Conservation (phyloP, 345 rosid genomes). For the Boechera retrofracta region DNA sequence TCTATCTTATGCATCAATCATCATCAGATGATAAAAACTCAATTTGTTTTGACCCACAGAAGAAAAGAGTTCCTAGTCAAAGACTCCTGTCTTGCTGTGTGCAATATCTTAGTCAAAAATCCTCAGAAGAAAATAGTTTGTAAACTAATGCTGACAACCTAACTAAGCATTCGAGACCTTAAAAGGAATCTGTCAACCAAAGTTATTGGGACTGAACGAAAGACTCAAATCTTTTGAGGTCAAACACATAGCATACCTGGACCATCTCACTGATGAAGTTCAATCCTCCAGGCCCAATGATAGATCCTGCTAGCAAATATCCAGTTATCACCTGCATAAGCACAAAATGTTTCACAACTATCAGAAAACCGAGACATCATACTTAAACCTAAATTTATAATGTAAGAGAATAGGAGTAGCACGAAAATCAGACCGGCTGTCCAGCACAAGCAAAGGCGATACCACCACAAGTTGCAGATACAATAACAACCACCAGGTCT, state of each 20-base stretch:
- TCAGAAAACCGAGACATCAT: conserved; percentile 13
- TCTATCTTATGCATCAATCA: conserved; percentile 5
- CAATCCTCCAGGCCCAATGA: conserved; percentile 93
- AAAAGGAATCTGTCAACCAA: conserved; percentile 11
- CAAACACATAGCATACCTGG: conserved; percentile 64
- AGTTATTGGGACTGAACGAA: neutral
- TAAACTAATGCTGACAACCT: neutral
- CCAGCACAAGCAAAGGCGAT: conserved; percentile 99
- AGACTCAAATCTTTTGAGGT: conserved; percentile 1
- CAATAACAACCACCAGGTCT: conserved; percentile 91
- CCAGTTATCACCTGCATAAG: conserved; percentile 83
- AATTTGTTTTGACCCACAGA: neutral
- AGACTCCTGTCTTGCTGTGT: conserved; percentile 16
- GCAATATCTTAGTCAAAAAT: conserved; percentile 13
- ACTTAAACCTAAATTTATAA: conserved; percentile 3
- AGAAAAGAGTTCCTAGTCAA: conserved; percentile 20
- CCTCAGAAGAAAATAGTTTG: neutral
- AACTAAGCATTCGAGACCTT: conserved; percentile 17
- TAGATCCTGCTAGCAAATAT: conserved; percentile 88
- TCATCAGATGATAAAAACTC: neutral
- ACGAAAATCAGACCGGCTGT: conserved; percentile 72
- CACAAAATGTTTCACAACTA: conserved; percentile 13
- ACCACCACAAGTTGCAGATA: conserved; percentile 98
- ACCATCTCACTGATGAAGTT: conserved; percentile 94
- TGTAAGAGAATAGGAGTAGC: conserved; percentile 21